These are phyloP conservation scores for Aspergillus ochraceoroseus DNA, from an alignment of 2,329 filamentous ascomycete genomes.

Conservation along the genomic window DNA sequence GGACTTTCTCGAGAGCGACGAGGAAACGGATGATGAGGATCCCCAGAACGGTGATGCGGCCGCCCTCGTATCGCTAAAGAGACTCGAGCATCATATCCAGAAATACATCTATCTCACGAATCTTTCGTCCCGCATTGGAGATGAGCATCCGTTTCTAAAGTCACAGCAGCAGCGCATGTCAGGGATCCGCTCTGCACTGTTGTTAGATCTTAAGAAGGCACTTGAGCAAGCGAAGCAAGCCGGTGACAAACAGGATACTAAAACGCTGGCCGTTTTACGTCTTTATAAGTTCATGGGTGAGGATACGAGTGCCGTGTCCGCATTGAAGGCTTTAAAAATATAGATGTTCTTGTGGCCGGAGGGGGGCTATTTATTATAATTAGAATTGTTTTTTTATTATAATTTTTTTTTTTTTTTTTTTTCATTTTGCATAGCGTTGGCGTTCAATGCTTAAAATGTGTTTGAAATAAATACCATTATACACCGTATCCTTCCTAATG, in stretches of 20 bases:
- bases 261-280: slow-evolving; percentile 52
- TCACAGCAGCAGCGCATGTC: slow-evolving; percentile 53
- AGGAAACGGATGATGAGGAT: slow-evolving; percentile 40
- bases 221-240: slow-evolving; percentile 53
- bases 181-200: slow-evolving; percentile 57
- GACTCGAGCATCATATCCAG: slow-evolving; percentile 53
- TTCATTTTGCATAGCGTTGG: slow-evolving; percentile 44
- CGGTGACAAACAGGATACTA: slow-evolving; percentile 35
- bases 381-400: slow-evolving; percentile 11
- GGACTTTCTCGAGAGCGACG: slow-evolving; percentile 33
- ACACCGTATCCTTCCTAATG: slow-evolving; percentile 41
- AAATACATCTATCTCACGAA: slow-evolving; percentile 55
- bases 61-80: slow-evolving; percentile 36
- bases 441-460: slow-evolving; percentile 36
- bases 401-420: neutral
- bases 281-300: slow-evolving; percentile 61
- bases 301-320: slow-evolving; percentile 54
- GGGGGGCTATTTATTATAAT: no score
- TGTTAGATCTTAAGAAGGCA: slow-evolving; percentile 61
- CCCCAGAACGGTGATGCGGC: slow-evolving; percentile 36
- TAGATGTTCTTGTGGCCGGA: slow-evolving; percentile 19
- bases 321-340: slow-evolving; percentile 47
- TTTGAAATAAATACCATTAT: slow-evolving; percentile 37
- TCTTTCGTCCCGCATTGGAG: slow-evolving; percentile 49
- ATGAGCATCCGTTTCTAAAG: slow-evolving; percentile 59